phyloP scores from a whole-genome alignment of 2,329 filamentous ascomycete species.

The Helotiales sp. region DNA sequence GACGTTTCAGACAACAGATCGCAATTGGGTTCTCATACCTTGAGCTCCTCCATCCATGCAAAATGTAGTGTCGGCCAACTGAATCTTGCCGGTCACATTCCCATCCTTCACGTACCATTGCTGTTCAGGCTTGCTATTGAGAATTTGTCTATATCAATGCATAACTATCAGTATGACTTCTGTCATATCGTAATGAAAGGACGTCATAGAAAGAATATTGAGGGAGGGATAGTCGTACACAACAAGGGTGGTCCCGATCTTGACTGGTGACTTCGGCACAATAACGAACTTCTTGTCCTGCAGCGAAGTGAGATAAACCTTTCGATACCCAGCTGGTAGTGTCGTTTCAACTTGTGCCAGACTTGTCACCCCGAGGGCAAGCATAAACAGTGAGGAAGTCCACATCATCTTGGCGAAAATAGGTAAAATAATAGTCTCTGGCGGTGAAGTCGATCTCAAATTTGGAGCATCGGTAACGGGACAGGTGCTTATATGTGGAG shows the following conservation, averaged over 20 bases:
- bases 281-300: constrained; percentile 24
- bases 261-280: constrained; percentile 21
- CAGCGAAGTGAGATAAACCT: constrained; percentile 28
- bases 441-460: not conserved
- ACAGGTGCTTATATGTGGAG: not conserved
- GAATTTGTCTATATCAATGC: constrained; percentile 18
- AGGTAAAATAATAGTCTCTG: no score
- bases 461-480: not conserved
- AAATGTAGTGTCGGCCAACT: constrained; percentile 19
- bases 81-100: constrained; percentile 22
- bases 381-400: constrained; percentile 16
- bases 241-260: constrained; percentile 21
- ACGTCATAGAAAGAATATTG: not conserved
- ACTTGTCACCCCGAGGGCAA: constrained; percentile 24
- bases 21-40: constrained; percentile 10
- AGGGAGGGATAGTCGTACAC: constrained; percentile 18
- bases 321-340: constrained; percentile 20
- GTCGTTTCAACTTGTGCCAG: constrained; percentile 11
- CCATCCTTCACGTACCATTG: constrained; percentile 34
- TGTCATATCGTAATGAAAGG: not conserved
- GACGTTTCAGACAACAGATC: not conserved
- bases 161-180: not conserved
- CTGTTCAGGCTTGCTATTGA: constrained; percentile 22
- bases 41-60: constrained; percentile 31
- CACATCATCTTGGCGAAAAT: constrained; percentile 18